phyloP scores from a whole-genome alignment of 2,329 filamentous ascomycete species.

The Calonectria pauciramosa region DNA sequence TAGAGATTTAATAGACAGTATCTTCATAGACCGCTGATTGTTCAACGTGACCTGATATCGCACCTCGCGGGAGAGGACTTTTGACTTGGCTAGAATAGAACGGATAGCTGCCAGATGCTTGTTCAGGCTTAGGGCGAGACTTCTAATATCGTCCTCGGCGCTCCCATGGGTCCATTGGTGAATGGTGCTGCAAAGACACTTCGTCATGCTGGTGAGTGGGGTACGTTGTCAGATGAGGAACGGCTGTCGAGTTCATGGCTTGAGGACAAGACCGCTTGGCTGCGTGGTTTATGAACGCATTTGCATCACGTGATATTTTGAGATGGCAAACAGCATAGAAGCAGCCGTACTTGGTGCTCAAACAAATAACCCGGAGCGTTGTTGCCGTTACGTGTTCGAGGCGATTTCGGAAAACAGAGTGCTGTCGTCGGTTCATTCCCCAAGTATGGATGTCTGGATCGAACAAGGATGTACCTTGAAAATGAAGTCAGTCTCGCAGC shows the following conservation, averaged over 20 bases:
- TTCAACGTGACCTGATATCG: constrained; percentile 47
- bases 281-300: too few species aligned
- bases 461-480: too few species aligned
- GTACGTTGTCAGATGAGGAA: too few species aligned
- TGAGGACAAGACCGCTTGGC: too few species aligned
- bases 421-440: too few species aligned
- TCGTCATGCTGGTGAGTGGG: background rate
- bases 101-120: constrained; percentile 43
- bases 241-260: too few species aligned
- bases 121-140: constrained; percentile 42
- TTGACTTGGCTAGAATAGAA: constrained; percentile 45
- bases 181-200: constrained; percentile 43
- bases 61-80: constrained; percentile 44
- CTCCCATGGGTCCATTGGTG: constrained; percentile 36
- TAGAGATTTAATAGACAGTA: constrained; percentile 37
- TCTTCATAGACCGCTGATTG: constrained; percentile 49
- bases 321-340: too few species aligned
- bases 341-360: too few species aligned
- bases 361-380: too few species aligned
- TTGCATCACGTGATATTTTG: too few species aligned
- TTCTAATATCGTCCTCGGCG: constrained; percentile 37
- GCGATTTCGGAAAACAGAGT: background rate
- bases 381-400: background rate
- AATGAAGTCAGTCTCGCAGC: too few species aligned
- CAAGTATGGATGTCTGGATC: too few species aligned